phyloP scores from a whole-genome alignment of 805 yeast species.

The Myxozyma neglecta region DNA sequence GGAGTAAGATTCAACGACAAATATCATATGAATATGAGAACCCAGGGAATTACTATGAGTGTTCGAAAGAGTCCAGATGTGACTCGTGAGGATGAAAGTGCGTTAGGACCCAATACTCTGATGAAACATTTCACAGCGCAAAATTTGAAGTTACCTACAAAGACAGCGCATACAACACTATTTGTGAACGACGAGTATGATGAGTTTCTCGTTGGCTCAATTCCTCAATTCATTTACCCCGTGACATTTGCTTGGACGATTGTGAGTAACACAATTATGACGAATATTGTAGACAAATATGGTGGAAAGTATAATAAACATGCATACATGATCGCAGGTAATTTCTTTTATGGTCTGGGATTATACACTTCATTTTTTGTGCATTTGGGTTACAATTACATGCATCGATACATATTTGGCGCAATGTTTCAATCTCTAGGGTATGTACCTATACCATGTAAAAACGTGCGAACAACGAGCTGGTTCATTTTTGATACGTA shows the following conservation, averaged over 20 bases:
- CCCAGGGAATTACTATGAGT: no score
- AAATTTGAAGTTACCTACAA: neutral
- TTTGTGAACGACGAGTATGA: constrained; percentile 5
- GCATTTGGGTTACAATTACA: neutral
- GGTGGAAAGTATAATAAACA: neutral
- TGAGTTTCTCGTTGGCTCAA: constrained; percentile 4
- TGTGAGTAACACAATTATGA: neutral
- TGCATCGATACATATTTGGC: constrained; percentile 1
- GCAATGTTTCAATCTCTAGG: neutral
- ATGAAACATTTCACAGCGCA: neutral
- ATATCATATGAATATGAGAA: no score
- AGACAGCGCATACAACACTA: constrained; percentile 1
- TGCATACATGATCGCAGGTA: neutral
- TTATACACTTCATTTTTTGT: constrained; percentile 3
- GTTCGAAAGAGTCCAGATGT: no score
- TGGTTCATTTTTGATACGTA: constrained; percentile 16
- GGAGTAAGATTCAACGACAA: no score
- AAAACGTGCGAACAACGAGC: neutral
- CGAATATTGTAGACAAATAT: neutral
- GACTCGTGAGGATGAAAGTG: no score
- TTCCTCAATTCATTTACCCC: neutral
- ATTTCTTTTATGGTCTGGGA: constrained; percentile 1
- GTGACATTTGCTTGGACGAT: constrained; percentile 1
- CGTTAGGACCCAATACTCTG: no score
- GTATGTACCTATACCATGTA: neutral